Conservation (phyloP, 805 yeast genomes). For the Myxozyma udenii region DNA sequence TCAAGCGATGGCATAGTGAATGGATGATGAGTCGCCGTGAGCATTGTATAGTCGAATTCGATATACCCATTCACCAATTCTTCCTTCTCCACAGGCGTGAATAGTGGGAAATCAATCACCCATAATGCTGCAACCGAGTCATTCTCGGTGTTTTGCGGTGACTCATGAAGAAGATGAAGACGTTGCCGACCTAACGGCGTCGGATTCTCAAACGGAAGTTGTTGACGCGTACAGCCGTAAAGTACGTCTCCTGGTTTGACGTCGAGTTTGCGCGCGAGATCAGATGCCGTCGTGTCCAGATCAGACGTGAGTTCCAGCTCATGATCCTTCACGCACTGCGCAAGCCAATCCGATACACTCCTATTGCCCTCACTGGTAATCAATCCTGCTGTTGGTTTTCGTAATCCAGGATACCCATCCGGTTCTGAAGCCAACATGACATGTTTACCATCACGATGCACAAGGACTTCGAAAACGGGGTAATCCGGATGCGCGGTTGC, state of each 20-base stretch:
- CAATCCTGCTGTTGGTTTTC: constrained; percentile 4
- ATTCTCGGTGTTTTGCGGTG: not conserved
- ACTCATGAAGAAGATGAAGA: constrained; percentile 61
- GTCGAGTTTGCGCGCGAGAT: constrained; percentile 18
- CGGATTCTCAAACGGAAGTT: constrained; percentile 79
- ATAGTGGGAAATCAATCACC: constrained; percentile 91
- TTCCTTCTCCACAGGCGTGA: constrained; percentile 62
- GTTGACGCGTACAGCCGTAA: constrained; percentile 73
- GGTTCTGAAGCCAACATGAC: constrained; percentile 30
- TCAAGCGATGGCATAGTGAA: constrained; percentile 84
- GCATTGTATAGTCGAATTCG: constrained; percentile 47
- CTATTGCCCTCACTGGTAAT: not conserved
- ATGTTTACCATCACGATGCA: constrained; percentile 42
- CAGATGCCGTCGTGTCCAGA: constrained; percentile 1
- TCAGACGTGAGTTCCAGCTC: constrained; percentile 8
- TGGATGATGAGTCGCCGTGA: constrained; percentile 87
- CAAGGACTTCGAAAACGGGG: constrained; percentile 71
- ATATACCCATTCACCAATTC: constrained; percentile 51
- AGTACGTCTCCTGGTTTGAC: constrained; percentile 67
- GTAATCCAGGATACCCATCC: constrained; percentile 14
- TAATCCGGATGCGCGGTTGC: constrained; percentile 46
- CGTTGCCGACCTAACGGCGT: constrained; percentile 89
- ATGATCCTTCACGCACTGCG: not conserved
- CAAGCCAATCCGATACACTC: constrained; percentile 35
- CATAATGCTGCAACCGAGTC: constrained; percentile 43